A percentile compares a stretch with the other conserved stretches of the same genome.
phyloP scores from a whole-genome alignment of 192 early-diverging fungal genomes.

The Backusella westeae region DNA sequence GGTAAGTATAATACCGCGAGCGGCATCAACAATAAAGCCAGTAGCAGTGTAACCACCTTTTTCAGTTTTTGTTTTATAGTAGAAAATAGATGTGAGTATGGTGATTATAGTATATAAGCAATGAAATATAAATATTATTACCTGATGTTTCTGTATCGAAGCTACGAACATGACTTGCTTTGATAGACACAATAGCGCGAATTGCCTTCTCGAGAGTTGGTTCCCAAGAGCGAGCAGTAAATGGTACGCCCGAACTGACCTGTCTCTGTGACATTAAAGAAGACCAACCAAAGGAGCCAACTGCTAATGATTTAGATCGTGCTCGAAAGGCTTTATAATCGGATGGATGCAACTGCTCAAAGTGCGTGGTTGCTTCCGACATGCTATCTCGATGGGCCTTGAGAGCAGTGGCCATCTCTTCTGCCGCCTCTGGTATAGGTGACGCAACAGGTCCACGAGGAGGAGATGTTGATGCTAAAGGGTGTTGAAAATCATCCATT shows the following conservation, averaged over 20 bases:
- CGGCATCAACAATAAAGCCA: constrained; percentile 76
- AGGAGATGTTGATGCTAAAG: constrained; percentile 4
- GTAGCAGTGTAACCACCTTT: constrained; percentile 61
- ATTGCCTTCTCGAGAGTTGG: constrained; percentile 69
- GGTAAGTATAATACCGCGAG: constrained; percentile 71
- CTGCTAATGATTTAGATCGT: constrained; percentile 36
- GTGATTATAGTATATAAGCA: neutral
- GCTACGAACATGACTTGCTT: constrained; percentile 71
- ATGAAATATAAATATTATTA: constrained; percentile 28
- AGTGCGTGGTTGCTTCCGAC: constrained; percentile 10
- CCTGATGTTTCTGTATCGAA: constrained; percentile 80
- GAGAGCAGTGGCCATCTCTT: neutral
- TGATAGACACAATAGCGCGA: constrained; percentile 75
- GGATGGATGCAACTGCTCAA: constrained; percentile 11
- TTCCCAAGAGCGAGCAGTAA: constrained; percentile 55
- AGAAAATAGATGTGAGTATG: neutral
- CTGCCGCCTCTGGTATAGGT: constrained; percentile 8
- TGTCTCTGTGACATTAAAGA: constrained; percentile 9
- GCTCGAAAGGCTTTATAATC: constrained; percentile 11
- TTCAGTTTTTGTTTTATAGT: neutral
- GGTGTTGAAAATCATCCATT: constrained; percentile 16
- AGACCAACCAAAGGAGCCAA: constrained; percentile 21
- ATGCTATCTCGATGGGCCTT: constrained; percentile 20
- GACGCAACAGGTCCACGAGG: neutral
- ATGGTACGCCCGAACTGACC: constrained; percentile 18